These are phyloP conservation scores for Claviceps cyperi DNA, from an alignment of 2,329 filamentous ascomycete species.

Conservation along the genomic window DNA sequence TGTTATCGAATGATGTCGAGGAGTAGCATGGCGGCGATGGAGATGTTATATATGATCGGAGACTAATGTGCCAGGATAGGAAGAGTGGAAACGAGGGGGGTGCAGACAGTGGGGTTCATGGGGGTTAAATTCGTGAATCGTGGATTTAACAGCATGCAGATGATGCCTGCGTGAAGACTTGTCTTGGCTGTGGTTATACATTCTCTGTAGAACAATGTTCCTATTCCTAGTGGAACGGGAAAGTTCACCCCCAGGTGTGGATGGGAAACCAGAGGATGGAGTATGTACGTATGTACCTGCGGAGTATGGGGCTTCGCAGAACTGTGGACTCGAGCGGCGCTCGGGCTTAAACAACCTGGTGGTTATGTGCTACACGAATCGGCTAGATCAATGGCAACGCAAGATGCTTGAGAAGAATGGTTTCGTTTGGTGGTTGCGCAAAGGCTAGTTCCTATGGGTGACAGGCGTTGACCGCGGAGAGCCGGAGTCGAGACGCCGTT, in stretches of 20 bases:
- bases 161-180: neutral
- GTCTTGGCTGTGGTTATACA: too few species aligned
- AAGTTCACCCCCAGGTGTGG: constrained; percentile 5
- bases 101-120: neutral
- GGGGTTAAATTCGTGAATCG: neutral
- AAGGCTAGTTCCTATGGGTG: neutral
- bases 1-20: constrained; percentile 2
- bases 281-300: too few species aligned
- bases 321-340: constrained; percentile 6
- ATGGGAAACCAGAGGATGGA: too few species aligned
- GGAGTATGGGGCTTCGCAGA: neutral
- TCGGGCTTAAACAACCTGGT: constrained; percentile 8
- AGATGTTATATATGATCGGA: constrained; percentile 9
- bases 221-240: constrained; percentile 4
- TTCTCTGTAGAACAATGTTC: too few species aligned
- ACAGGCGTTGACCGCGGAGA: neutral
- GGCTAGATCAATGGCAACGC: constrained; percentile 8
- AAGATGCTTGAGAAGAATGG: constrained; percentile 1
- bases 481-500: neutral
- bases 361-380: constrained; percentile 8
- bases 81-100: neutral
- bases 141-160: neutral
- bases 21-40: constrained; percentile 5
- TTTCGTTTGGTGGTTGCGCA: constrained; percentile 6
- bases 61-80: constrained; percentile 6